phyloP scores from a whole-genome alignment of 148 eudicot genomes.

The Arbutus unedo region DNA sequence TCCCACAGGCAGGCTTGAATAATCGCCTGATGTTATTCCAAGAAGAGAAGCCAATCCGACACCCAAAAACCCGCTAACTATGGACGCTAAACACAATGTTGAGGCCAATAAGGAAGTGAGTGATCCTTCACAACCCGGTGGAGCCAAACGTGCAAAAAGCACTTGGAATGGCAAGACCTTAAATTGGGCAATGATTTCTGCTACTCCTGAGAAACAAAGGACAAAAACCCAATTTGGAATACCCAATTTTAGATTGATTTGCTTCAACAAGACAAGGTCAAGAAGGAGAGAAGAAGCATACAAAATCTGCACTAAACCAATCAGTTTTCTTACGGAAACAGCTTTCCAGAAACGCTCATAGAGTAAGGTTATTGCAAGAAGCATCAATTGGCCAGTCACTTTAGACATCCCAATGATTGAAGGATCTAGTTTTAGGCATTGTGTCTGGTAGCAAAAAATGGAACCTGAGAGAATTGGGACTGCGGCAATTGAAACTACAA shows the following conservation, averaged over 20 bases:
- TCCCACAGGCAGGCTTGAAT: slow-evolving; percentile 60
- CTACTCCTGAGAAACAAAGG: slow-evolving; percentile 76
- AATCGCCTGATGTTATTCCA: slow-evolving; percentile 59
- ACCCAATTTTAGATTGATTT: slow-evolving; percentile 52
- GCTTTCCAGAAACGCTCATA: slow-evolving; percentile 59
- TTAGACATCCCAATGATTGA: slow-evolving; percentile 74
- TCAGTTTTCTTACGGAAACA: slow-evolving; percentile 58
- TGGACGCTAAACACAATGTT: slow-evolving; percentile 68
- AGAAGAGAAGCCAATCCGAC: slow-evolving; percentile 69
- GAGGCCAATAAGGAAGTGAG: slow-evolving; percentile 83
- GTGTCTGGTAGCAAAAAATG: slow-evolving; percentile 85
- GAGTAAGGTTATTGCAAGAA: slow-evolving; percentile 48
- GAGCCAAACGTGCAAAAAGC: slow-evolving; percentile 83
- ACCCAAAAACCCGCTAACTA: slow-evolving; percentile 71
- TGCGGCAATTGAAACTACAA: slow-evolving; percentile 55
- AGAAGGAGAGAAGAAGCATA: slow-evolving; percentile 78
- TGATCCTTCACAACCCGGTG: slow-evolving; percentile 87
- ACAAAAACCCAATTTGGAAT: slow-evolving; percentile 63
- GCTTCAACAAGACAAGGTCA: slow-evolving; percentile 66
- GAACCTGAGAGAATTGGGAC: slow-evolving; percentile 88
- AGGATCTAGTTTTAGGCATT: slow-evolving; percentile 63
- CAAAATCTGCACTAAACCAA: slow-evolving; percentile 41
- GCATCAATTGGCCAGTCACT: slow-evolving; percentile 70
- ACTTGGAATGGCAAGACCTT: slow-evolving; percentile 77
- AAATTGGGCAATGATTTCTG: slow-evolving; percentile 70